Percentiles rank a stretch among this genome's conserved stretches.
Evolutionary conservation across 768 basidiomycete genomes (phyloP).

Genomic region (Lactifluus volemus): DNA sequence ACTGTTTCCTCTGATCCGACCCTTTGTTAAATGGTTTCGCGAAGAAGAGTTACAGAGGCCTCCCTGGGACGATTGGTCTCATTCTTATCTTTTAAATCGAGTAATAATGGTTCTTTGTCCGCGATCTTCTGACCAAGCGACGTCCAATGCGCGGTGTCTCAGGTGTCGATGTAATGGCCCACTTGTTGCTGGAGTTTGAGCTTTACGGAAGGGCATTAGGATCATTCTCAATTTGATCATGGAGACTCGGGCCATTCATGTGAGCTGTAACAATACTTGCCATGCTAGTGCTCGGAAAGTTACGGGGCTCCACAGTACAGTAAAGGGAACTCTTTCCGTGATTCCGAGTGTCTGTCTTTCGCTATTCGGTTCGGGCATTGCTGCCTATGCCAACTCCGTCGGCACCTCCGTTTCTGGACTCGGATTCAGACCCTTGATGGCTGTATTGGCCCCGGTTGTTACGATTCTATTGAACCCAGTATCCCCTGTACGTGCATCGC

Average conservation of each 20-base stretch:
- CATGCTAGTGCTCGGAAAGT: conserved; percentile 22
- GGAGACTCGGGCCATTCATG: conserved; percentile 25
- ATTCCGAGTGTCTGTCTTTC: too few relatives aligned
- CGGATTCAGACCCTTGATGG: background rate
- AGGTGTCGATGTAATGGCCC: conserved; percentile 23
- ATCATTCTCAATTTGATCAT: background rate
- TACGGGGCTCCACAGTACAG: background rate
- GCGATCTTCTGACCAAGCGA: background rate
- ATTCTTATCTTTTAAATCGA: conserved; percentile 24
- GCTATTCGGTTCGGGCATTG: background rate
- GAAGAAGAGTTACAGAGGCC: conserved; percentile 20
- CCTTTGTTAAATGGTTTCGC: conserved; percentile 25
- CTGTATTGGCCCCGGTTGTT: background rate
- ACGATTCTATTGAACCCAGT: background rate
- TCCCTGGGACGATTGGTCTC: conserved; percentile 27
- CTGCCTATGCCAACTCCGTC: background rate
- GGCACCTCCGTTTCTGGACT: background rate
- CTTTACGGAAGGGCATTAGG: conserved; percentile 26
- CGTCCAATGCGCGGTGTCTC: conserved; percentile 28
- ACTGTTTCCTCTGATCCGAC: conserved; percentile 24
- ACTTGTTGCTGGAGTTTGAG: conserved; percentile 30
- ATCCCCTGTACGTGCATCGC: too few relatives aligned
- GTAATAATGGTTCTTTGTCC: too few relatives aligned
- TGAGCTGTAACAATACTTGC: conserved; percentile 24
- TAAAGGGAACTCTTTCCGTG: too few relatives aligned